These are phyloP conservation scores for Venturia nashicola DNA, from an alignment of 2,329 filamentous ascomycete species.

Conservation along the genomic window DNA sequence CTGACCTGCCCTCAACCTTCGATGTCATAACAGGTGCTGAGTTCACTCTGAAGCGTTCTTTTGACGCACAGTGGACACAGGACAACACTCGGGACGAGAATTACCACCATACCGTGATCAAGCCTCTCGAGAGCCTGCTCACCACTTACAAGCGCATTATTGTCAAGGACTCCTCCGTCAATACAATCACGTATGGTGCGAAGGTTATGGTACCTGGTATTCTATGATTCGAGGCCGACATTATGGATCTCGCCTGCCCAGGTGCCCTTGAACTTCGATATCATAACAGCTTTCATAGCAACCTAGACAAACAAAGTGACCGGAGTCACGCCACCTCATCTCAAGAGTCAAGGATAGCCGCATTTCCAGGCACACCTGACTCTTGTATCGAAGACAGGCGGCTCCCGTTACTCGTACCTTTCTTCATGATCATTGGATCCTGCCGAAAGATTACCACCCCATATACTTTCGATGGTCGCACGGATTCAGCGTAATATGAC, in stretches of 20 bases:
- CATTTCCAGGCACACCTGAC: no score
- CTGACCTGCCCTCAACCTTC: no score
- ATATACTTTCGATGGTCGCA: no score
- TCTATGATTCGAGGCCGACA: constrained; percentile 64
- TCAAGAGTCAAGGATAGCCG: no score
- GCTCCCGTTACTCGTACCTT: no score
- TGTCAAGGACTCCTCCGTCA: constrained; percentile 93
- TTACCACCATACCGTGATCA: constrained; percentile 81
- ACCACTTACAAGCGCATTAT: constrained; percentile 93
- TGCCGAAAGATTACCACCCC: no score
- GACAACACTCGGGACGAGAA: constrained; percentile 94
- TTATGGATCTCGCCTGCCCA: constrained; percentile 45
- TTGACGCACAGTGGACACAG: constrained; percentile 84
- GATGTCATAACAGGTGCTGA: no score
- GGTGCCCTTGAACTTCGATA: constrained; percentile 31
- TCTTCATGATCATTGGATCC: no score
- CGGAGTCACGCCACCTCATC: background rate
- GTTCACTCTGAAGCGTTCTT: no score
- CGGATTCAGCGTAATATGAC: no score
- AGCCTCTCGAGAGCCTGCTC: constrained; percentile 83
- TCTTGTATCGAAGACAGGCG: no score
- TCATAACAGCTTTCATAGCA: background rate
- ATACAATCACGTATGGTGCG: constrained; percentile 95
- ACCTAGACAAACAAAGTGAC: background rate
- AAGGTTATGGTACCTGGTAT: constrained; percentile 98